Percentiles rank a stretch among this genome's conserved stretches.
These are phyloP conservation scores for Saccharomycopsis hybrid DNA, from an alignment of 1,139 yeast species.

Conservation along the genomic window DNA sequence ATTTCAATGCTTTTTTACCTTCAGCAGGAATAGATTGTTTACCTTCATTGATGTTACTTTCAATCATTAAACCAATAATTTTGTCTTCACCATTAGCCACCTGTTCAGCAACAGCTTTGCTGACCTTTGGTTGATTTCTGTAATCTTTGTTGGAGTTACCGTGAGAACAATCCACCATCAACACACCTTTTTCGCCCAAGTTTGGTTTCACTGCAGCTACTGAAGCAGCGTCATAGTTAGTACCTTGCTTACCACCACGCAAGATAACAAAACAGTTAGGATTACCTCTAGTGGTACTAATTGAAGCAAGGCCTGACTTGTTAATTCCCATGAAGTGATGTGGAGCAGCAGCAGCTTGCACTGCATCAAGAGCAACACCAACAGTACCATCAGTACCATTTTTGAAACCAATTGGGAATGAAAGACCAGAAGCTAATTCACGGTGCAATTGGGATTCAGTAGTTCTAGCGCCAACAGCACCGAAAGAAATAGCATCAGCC, in stretches of 20 bases:
- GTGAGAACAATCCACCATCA: conserved; percentile 97
- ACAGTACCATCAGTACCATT: conserved; percentile 96
- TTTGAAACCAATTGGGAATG: conserved; percentile 98
- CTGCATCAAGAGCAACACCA: conserved; percentile 91
- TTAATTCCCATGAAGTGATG: conserved; percentile 98
- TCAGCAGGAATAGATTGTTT: conserved; percentile 76
- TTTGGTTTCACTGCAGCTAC: conserved; percentile 70
- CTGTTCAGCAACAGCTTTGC: conserved; percentile 73
- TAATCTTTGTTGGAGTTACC: conserved; percentile 93
- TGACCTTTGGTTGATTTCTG: conserved; percentile 90
- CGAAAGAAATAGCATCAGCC: conserved; percentile 84
- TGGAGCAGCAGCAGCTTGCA: conserved; percentile 82
- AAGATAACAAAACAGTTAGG: conserved; percentile 82
- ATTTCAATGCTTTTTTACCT: conserved; percentile 70
- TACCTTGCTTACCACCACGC: conserved; percentile 92
- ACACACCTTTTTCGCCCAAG: conserved; percentile 40
- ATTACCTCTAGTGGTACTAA: conserved; percentile 92
- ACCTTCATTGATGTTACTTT: conserved; percentile 88
- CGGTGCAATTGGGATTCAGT: conserved; percentile 97
- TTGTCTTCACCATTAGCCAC: conserved; percentile 70
- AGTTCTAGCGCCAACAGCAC: conserved; percentile 98
- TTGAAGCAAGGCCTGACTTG: conserved; percentile 93
- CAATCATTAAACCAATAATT: conserved; percentile 93
- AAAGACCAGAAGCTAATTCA: conserved; percentile 91
- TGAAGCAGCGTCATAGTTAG: conserved; percentile 80